Evolutionary conservation across 1,284 basidiomycete genomes (phyloP), one percentile per base, ranked within the genome.

Genomic region (Pholiota adiposa): DNA sequence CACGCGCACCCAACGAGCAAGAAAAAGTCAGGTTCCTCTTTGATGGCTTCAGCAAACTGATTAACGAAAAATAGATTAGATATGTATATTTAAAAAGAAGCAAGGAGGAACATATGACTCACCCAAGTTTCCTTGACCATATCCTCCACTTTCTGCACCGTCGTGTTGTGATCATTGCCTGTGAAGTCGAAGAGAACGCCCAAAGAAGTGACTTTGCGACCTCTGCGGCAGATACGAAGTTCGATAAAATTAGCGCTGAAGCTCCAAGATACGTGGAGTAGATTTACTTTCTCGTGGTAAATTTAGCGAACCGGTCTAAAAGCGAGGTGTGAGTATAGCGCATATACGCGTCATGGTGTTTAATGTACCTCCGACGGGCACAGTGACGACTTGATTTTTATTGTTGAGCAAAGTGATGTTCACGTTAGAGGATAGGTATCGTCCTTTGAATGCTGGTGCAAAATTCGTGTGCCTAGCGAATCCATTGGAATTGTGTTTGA

Each of bases 21-120:
- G 78, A 96, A 96, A 59, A 93, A 79, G 71, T 95, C 93, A 16
- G 93, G 93, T 67, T 88, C 87, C 14, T 94, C 91, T 43, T 79
- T 70, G 63, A 95, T 94, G 0, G 88, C 92, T 16, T 93, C 88
- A 0, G 77, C 67, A 71, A 95, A 95, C 90, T 90, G 18, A 56
- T 53, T 34, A 27, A 19, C 9, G 36, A 18, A 60, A 41, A 19
- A 49, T n/a, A 11, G 29, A 21, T 29, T 31, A 54, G 8, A 44
- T 33, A 19, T 21, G 19, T 19, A 12, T 29, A 31, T 4, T 14
- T 2, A 23, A 31, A 43, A 41, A 16, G 43, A 27, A 23, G 31
- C 40, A 29, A 12, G 50, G 8, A 16, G 14, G 21, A 40, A 2
- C 18, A 25, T 46, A 16, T 33, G 5, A 66, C 77, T 27, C 60